phyloP scores from a whole-genome alignment of 805 yeast genomes.

The Yamadazyma tumulicola region DNA sequence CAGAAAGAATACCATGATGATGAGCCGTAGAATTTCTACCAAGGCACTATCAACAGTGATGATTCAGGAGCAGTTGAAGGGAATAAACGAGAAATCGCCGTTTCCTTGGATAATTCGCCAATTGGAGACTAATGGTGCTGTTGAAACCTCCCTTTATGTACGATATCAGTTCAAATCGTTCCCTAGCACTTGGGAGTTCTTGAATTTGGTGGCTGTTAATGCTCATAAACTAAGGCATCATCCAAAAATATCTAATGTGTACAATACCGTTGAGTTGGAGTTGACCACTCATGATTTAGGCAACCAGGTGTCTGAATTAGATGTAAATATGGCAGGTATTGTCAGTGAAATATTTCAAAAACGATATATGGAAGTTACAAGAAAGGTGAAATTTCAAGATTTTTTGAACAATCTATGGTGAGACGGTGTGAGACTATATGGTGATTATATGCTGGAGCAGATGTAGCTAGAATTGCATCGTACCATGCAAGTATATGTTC shows the following conservation, averaged over 20 bases:
- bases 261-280: conserved; percentile 52
- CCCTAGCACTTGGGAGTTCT: conserved; percentile 64
- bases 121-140: not conserved
- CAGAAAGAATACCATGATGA: not conserved
- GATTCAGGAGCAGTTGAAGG: not conserved
- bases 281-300: conserved; percentile 65
- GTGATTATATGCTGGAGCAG: too few relatives aligned
- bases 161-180: conserved; percentile 43
- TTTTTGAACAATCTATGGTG: too few relatives aligned
- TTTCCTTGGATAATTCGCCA: conserved; percentile 3
- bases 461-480: too few relatives aligned
- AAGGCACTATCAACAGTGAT: not conserved
- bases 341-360: conserved; percentile 17
- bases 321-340: conserved; percentile 52
- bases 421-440: too few relatives aligned
- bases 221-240: conserved; percentile 65
- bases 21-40: not conserved
- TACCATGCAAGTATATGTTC: too few relatives aligned
- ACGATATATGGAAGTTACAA: not conserved
- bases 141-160: not conserved
- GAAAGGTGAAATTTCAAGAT: not conserved
- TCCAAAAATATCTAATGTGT: conserved; percentile 63
- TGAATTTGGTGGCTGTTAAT: conserved; percentile 54
- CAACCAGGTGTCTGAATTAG: conserved; percentile 49
- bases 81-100: conserved; percentile 1